Conservation (phyloP, 371 early-diverging fungal genomes). For the Mortierella sp. region DNA sequence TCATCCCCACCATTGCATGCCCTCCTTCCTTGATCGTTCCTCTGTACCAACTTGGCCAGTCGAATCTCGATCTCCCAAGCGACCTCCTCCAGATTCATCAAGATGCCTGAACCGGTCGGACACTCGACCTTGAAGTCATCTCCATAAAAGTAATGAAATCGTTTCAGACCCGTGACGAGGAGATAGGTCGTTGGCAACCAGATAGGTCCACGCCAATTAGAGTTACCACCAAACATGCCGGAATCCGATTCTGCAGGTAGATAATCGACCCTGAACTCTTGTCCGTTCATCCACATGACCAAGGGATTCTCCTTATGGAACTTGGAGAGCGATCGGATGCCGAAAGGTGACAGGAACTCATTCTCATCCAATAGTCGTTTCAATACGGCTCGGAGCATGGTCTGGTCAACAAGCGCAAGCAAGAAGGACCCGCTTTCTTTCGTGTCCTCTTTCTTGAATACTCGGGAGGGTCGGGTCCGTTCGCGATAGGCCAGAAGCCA, state of each 20-base stretch:
- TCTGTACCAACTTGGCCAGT: slow-evolving; percentile 26
- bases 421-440: slow-evolving; percentile 51
- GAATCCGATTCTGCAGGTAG: slow-evolving; percentile 56
- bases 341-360: slow-evolving; percentile 59
- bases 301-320: slow-evolving; percentile 57
- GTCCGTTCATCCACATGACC: slow-evolving; percentile 49
- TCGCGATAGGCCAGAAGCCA: slow-evolving; percentile 47
- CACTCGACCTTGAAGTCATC: slow-evolving; percentile 49
- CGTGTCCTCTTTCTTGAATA: slow-evolving; percentile 42
- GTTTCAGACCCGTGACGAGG: slow-evolving; percentile 23
- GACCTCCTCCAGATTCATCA: slow-evolving; percentile 40
- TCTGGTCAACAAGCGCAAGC: slow-evolving; percentile 54
- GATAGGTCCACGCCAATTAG: slow-evolving; percentile 53
- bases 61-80: slow-evolving; percentile 47
- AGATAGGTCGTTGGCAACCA: slow-evolving; percentile 50
- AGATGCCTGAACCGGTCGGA: slow-evolving; percentile 39
- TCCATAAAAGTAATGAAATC: slow-evolving; percentile 54
- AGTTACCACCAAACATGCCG: slow-evolving; percentile 55
- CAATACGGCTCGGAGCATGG: slow-evolving; percentile 51
- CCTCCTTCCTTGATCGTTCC: slow-evolving; percentile 42
- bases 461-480: slow-evolving; percentile 26
- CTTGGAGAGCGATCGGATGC: slow-evolving; percentile 56
- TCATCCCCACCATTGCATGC: slow-evolving; percentile 54
- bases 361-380: slow-evolving; percentile 56
- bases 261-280: slow-evolving; percentile 58